A percentile compares a stretch with the other conserved stretches of the same genome.
Evolutionary conservation across 495 filamentous ascomycete genomes (phyloP).

Genomic region (Penicilliopsis zonata): DNA sequence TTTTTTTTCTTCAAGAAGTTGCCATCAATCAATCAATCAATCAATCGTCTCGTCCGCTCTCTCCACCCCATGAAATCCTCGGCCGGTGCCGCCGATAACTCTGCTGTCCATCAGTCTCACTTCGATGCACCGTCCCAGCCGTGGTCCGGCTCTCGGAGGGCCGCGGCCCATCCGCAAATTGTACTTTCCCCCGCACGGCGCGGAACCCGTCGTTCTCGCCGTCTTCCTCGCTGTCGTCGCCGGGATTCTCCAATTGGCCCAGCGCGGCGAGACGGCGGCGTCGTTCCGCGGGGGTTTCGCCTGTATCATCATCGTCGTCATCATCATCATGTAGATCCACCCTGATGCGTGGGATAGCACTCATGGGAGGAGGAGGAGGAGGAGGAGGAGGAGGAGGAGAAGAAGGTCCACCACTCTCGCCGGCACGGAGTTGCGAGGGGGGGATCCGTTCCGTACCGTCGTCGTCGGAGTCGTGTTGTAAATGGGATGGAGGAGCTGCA

Average conservation of each 20-base stretch:
- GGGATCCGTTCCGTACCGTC: slow-evolving; percentile 45
- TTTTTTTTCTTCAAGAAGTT: not conserved
- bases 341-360: too few species aligned
- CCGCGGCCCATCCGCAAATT: slow-evolving; percentile 20
- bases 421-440: slow-evolving; percentile 26
- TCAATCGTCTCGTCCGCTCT: slow-evolving; percentile 14
- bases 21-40: not conserved
- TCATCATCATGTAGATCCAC: slow-evolving; percentile 9
- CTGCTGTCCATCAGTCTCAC: not conserved
- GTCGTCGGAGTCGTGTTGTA: slow-evolving; percentile 44
- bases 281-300: slow-evolving; percentile 75
- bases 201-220: slow-evolving; percentile 7
- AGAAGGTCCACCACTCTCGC: slow-evolving; percentile 11
- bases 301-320: slow-evolving; percentile 29
- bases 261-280: slow-evolving; percentile 74
- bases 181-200: slow-evolving; percentile 14
- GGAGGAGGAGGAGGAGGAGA: too few species aligned
- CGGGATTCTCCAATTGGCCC: slow-evolving; percentile 41
- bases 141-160: slow-evolving; percentile 6
- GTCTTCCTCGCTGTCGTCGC: slow-evolving; percentile 15
- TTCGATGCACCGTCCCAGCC: slow-evolving; percentile 2
- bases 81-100: not conserved
- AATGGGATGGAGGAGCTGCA: too few species aligned
- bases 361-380: too few species aligned
- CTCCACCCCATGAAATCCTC: slow-evolving; percentile 16